A percentile compares a stretch with the other conserved stretches of the same genome.
Conservation (phyloP, 441 rosid genomes). For the Codiaeum variegatum region DNA sequence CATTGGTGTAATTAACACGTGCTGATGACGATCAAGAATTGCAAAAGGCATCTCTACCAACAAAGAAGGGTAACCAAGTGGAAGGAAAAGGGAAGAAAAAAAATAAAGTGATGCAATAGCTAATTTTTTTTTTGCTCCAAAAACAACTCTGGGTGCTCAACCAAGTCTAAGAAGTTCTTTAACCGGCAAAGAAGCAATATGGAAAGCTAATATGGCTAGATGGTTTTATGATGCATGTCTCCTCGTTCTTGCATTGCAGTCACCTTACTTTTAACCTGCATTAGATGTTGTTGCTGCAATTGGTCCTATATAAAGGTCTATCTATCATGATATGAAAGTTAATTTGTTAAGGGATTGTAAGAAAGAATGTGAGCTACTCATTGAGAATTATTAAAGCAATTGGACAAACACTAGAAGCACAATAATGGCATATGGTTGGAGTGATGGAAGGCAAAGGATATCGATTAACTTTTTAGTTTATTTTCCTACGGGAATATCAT, state of each 20-base stretch:
- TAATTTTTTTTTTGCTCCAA: neutral
- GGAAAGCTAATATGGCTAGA: too few relatives aligned
- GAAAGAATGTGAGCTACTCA: neutral
- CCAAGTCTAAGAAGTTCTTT: neutral
- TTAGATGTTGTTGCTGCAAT: neutral
- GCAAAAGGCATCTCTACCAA: too few relatives aligned
- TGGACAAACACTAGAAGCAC: neutral
- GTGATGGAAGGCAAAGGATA: neutral
- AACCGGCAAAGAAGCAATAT: neutral
- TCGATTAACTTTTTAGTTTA: neutral
- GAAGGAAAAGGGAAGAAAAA: neutral
- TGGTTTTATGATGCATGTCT: too few relatives aligned
- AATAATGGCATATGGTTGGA: neutral
- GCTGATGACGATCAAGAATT: too few relatives aligned
- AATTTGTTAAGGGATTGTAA: neutral
- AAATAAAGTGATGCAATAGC: neutral
- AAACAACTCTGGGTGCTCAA: neutral
- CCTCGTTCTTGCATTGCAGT: neutral
- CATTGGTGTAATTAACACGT: too few relatives aligned
- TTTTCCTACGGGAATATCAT: slow-evolving; percentile 2
- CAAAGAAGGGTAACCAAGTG: neutral
- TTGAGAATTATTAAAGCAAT: neutral
- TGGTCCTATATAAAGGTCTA: neutral
- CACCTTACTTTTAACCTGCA: neutral
- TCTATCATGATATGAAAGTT: neutral